Evolutionary conservation across 257 asterid genomes (phyloP).

Genomic region (Salvia miltiorrhiza): DNA sequence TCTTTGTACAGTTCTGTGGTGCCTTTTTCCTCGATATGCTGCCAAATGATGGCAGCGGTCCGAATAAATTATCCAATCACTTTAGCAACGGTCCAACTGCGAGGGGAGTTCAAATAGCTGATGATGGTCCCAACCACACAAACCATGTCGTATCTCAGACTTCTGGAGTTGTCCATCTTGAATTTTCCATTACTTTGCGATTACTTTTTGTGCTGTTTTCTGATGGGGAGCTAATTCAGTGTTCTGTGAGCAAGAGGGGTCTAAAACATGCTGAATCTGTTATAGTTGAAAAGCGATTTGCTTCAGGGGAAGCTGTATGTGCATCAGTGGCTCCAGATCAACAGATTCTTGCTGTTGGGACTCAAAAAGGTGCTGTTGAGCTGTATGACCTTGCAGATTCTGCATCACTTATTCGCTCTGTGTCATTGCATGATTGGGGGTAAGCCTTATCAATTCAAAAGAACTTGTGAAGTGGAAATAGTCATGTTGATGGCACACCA

Average conservation of each 20-base stretch:
- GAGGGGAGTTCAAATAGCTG: conserved; percentile 39
- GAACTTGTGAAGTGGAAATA: conserved; percentile 23
- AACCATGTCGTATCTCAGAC: conserved; percentile 33
- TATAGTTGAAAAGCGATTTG: conserved; percentile 64
- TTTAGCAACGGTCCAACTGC: conserved; percentile 60
- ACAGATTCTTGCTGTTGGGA: conserved; percentile 97
- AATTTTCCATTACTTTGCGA: conserved; percentile 58
- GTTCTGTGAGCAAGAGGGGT: conserved; percentile 92
- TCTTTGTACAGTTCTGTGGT: conserved; percentile 69
- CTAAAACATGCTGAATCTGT: conserved; percentile 64
- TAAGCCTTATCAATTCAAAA: conserved; percentile 39
- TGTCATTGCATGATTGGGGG: conserved; percentile 98
- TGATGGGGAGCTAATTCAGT: conserved; percentile 71
- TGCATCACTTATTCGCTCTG: conserved; percentile 68
- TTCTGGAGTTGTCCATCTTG: conserved; percentile 71
- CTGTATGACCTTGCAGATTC: conserved; percentile 87
- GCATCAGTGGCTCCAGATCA: conserved; percentile 89
- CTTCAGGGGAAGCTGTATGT: conserved; percentile 80
- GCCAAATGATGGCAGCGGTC: conserved; percentile 40
- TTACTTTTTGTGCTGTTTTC: conserved; percentile 71
- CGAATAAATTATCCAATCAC: conserved; percentile 43
- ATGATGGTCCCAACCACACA: conserved; percentile 34
- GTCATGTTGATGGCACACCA: conserved; percentile 18
- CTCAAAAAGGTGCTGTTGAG: conserved; percentile 78
- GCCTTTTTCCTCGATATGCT: conserved; percentile 55